Evolutionary conservation across 78 protist genomes (phyloP).

Genomic region (Dictyostelium brefeldianum): DNA sequence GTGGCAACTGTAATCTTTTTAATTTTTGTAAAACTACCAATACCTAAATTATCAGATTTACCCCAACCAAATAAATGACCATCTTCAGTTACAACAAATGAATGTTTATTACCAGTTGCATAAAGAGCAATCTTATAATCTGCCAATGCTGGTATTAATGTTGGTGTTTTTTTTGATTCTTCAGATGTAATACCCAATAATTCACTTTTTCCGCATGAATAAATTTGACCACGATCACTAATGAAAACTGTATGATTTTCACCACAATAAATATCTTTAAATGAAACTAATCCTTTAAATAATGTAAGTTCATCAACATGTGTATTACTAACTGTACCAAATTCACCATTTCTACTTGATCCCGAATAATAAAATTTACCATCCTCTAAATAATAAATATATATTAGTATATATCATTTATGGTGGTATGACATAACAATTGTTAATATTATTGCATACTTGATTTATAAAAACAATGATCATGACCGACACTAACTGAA

Average conservation of each 20-base stretch:
- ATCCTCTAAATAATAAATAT: conserved; percentile 37
- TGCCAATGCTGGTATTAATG: conserved; percentile 16
- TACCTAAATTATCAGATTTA: conserved; percentile 41
- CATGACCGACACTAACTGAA: conserved; percentile 37
- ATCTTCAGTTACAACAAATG: conserved; percentile 17
- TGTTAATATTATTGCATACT: conserved; percentile 26
- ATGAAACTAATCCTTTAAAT: conserved; percentile 2
- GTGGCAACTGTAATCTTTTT: conserved; percentile 14
- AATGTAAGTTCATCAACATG: conserved; percentile 21
- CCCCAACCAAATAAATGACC: conserved; percentile 74
- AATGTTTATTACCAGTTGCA: conserved; percentile 30
- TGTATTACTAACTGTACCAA: conserved; percentile 16
- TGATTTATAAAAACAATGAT: conserved; percentile 28
- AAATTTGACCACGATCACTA: conserved; percentile 24
- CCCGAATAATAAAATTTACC: conserved; percentile 49
- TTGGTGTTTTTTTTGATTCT: conserved; percentile 48
- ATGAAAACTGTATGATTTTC: conserved; percentile 29
- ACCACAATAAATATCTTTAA: conserved; percentile 8
- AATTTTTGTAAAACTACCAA: conserved; percentile 53
- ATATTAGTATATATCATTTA: too few relatives aligned
- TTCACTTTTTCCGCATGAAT: conserved; percentile 33
- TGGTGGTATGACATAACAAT: too few relatives aligned
- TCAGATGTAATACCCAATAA: conserved; percentile 13
- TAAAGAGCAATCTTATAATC: conserved; percentile 7
- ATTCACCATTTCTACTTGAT: conserved; percentile 49